Conservation (phyloP, 2,329 filamentous ascomycete genomes). For the Ophiocordyceps camponoti-leonardi region DNA sequence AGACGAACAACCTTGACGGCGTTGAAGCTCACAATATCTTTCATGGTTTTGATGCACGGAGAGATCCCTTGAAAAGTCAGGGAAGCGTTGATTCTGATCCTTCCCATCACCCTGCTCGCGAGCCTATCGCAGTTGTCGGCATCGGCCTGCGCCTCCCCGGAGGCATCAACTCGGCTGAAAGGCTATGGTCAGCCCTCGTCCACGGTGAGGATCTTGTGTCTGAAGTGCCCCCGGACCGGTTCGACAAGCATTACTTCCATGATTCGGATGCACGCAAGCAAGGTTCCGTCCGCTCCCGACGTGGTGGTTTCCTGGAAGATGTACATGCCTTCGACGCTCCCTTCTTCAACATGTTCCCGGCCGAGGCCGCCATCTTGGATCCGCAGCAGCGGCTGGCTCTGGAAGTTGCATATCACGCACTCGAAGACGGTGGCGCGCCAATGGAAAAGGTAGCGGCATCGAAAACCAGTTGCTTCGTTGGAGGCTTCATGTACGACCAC, state of each 20-base stretch:
- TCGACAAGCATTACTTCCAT: conserved; percentile 14
- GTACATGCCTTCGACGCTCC: conserved; percentile 32
- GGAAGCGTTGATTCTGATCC: too few species aligned
- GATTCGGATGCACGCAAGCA: conserved; percentile 23
- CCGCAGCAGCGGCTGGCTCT: conserved; percentile 34
- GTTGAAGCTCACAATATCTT: too few species aligned
- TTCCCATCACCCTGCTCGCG: too few species aligned
- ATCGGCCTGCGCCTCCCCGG: neutral
- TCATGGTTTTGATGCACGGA: too few species aligned
- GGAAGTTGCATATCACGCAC: conserved; percentile 33
- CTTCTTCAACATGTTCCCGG: conserved; percentile 25
- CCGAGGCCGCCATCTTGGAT: conserved; percentile 12
- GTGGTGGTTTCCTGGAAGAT: conserved; percentile 24
- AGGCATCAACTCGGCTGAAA: neutral
- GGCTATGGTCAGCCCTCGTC: neutral
- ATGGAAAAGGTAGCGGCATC: neutral
- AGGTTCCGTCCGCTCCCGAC: conserved; percentile 15
- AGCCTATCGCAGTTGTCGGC: neutral
- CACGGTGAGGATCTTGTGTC: neutral
- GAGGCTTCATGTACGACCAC: too few species aligned
- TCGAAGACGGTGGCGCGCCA: conserved; percentile 33
- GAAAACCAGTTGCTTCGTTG: neutral
- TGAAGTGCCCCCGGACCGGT: neutral
- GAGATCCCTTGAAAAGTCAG: too few species aligned
- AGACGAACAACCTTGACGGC: too few species aligned